Evolutionary conservation across 2,329 filamentous ascomycete species (phyloP).

Genomic region (Beauveria brongniartii): DNA sequence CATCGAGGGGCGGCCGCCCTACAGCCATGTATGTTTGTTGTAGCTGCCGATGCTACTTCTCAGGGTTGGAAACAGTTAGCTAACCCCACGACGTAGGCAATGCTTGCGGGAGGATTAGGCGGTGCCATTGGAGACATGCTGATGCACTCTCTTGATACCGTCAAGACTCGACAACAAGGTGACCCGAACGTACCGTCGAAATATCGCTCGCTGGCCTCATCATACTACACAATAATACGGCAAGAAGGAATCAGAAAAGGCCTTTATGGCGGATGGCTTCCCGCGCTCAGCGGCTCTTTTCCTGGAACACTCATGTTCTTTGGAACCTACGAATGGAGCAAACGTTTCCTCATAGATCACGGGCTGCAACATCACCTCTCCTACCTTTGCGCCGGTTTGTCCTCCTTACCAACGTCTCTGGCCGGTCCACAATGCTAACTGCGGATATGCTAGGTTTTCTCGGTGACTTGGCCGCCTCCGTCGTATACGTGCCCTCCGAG

Average conservation of each 20-base stretch:
- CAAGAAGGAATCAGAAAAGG: constrained; percentile 84
- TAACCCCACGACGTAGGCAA: constrained; percentile 50
- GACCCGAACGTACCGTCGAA: constrained; percentile 88
- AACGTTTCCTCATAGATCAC: constrained; percentile 76
- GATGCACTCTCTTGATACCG: constrained; percentile 98
- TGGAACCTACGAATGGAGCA: constrained; percentile 92
- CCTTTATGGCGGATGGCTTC: constrained; percentile 87
- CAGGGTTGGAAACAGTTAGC: background rate
- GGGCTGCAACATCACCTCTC: constrained; percentile 76
- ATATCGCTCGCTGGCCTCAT: constrained; percentile 82
- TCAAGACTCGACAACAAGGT: constrained; percentile 96
- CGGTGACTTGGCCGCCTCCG: constrained; percentile 83
- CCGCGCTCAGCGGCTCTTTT: constrained; percentile 86
- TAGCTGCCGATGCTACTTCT: background rate
- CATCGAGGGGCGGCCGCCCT: constrained; percentile 35
- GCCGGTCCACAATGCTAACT: background rate
- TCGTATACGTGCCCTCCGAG: constrained; percentile 94
- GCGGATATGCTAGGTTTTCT: constrained; percentile 58
- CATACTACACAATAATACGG: constrained; percentile 85
- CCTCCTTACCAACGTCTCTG: background rate
- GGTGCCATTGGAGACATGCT: constrained; percentile 92
- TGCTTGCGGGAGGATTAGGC: constrained; percentile 90
- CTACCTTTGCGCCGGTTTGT: constrained; percentile 73
- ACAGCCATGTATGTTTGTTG: constrained; percentile 30
- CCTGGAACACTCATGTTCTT: constrained; percentile 94